A percentile compares a stretch with the other conserved stretches of the same genome.
These are phyloP conservation scores for Fraxinus latifolia DNA, from an alignment of 305 asterid genomes.

Conservation along the genomic window DNA sequence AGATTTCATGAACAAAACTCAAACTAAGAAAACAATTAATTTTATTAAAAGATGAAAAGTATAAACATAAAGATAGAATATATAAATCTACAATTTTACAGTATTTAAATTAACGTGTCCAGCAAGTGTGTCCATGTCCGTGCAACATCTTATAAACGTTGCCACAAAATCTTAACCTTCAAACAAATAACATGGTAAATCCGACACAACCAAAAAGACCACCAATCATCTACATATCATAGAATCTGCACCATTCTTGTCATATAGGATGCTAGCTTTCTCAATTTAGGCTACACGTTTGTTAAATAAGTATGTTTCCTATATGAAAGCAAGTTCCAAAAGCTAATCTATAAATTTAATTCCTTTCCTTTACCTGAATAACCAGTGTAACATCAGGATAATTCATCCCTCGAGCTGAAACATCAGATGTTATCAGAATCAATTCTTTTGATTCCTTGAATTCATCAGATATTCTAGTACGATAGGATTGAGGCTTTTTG, in stretches of 20 bases:
- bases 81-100: background rate
- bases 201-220: background rate
- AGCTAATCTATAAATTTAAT: background rate
- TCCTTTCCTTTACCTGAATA: slow-evolving; percentile 53
- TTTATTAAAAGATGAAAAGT: background rate
- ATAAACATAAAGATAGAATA: background rate
- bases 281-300: background rate
- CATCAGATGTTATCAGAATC: slow-evolving; percentile 72
- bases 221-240: background rate
- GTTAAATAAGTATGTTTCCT: background rate
- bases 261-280: background rate
- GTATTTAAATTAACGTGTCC: background rate
- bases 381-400: slow-evolving; percentile 89
- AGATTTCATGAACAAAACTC: background rate
- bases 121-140: background rate
- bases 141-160: background rate
- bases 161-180: background rate
- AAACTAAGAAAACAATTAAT: background rate
- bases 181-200: background rate
- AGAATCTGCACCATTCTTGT: background rate
- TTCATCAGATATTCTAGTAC: slow-evolving; percentile 71
- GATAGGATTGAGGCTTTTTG: slow-evolving; percentile 66
- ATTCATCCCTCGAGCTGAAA: slow-evolving; percentile 80
- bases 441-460: slow-evolving; percentile 71
- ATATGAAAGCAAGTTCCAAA: background rate